Percentiles rank a stretch among this genome's conserved stretches.
These are phyloP conservation scores for Dissophora globulifera DNA, from an alignment of 192 early-diverging fungal genomes.

Conservation along the genomic window DNA sequence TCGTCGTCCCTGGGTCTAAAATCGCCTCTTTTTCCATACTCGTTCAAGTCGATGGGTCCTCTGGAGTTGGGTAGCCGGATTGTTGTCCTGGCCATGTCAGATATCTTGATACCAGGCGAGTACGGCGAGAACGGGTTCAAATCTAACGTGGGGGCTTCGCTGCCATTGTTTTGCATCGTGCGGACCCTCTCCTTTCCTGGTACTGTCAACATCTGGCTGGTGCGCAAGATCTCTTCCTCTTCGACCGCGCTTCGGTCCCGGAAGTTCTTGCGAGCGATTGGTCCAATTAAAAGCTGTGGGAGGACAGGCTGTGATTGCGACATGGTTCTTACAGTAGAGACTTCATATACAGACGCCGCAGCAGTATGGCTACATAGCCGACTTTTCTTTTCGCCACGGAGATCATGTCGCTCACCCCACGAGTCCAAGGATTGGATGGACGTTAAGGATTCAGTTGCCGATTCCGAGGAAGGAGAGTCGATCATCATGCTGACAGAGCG, in stretches of 20 bases:
- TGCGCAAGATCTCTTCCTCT: not conserved
- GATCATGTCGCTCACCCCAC: not conserved
- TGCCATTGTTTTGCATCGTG: not conserved
- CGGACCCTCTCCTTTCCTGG: constrained; percentile 3
- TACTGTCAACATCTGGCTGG: not conserved
- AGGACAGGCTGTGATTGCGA: not conserved
- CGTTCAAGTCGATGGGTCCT: constrained; percentile 17
- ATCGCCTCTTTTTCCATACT: constrained; percentile 7
- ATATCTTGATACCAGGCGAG: constrained; percentile 14
- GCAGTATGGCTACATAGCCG: not conserved
- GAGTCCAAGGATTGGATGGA: constrained; percentile 10
- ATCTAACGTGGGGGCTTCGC: constrained; percentile 16
- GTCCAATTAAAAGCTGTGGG: constrained; percentile 16
- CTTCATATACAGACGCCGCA: not conserved
- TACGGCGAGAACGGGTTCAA: constrained; percentile 28
- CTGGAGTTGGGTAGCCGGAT: not conserved
- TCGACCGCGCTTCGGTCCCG: constrained; percentile 1
- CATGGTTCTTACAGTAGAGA: not conserved
- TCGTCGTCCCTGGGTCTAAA: constrained; percentile 3
- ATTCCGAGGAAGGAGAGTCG: constrained; percentile 5
- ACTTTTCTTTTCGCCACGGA: not conserved
- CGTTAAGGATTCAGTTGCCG: not conserved
- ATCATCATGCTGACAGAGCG: not conserved
- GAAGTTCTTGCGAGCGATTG: constrained; percentile 36
- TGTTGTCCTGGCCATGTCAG: not conserved